Conservation (phyloP, 805 yeast genomes). For the Danielozyma ontarioensis region DNA sequence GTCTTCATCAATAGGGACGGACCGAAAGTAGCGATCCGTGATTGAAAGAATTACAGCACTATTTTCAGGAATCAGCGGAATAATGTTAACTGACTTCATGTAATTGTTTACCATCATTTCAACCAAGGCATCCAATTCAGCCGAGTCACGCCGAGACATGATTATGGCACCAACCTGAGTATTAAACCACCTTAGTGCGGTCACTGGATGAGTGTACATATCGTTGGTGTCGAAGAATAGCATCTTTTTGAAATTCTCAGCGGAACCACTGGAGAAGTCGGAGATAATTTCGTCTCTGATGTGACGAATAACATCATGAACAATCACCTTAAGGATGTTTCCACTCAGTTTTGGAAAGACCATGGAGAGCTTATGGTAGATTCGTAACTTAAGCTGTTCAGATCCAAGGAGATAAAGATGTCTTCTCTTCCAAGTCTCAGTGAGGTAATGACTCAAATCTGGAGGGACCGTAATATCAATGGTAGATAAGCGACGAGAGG, state of each 20-base stretch:
- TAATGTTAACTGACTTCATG: no score
- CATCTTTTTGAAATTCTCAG: conserved; percentile 17
- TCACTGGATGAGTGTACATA: conserved; percentile 1
- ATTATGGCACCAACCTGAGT: conserved; percentile 23
- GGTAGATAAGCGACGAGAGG: no score
- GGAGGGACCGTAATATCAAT: no score
- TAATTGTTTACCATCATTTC: conserved; percentile 29
- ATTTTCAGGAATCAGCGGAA: no score
- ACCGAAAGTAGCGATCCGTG: conserved; percentile 17
- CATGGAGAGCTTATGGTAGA: conserved; percentile 27
- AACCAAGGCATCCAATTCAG: conserved; percentile 17
- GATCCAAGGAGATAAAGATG: conserved; percentile 32
- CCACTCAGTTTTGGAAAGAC: conserved; percentile 26
- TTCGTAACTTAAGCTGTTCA: conserved; percentile 26
- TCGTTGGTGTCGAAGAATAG: conserved; percentile 12
- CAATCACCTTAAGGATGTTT: conserved; percentile 26
- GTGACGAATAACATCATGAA: conserved; percentile 27
- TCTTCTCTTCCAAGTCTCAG: conserved; percentile 22
- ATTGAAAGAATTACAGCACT: conserved; percentile 16
- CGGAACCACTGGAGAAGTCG: conserved; percentile 7
- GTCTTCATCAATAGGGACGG: conserved; percentile 2
- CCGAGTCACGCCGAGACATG: conserved; percentile 13
- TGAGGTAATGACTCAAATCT: no score
- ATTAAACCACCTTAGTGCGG: conserved; percentile 16
- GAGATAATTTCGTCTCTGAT: conserved; percentile 22